A percentile compares a stretch with the other conserved stretches of the same genome.
Conservation (phyloP, 495 filamentous ascomycete genomes). For the Aspergillus heteromorphus region DNA sequence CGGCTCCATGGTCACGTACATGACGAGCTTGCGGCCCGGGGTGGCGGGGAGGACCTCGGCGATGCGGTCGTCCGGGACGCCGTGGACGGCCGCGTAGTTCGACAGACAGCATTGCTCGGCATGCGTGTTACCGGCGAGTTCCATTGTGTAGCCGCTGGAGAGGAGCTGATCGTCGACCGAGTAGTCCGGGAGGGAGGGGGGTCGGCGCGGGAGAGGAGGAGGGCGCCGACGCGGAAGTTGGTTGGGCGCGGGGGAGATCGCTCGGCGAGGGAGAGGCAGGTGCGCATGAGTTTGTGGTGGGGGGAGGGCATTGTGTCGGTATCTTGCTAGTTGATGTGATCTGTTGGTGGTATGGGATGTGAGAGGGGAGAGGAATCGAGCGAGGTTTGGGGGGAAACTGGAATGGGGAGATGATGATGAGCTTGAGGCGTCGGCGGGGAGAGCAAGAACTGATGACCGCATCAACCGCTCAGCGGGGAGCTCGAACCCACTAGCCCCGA, state of each 20-base stretch:
- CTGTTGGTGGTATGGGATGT: background rate
- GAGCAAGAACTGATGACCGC: background rate
- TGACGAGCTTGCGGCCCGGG: slow-evolving; percentile 40
- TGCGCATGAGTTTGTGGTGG: slow-evolving; percentile 63
- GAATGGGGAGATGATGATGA: background rate
- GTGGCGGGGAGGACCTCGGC: slow-evolving; percentile 47
- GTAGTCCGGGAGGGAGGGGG: slow-evolving; percentile 18
- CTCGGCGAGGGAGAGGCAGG: slow-evolving; percentile 67
- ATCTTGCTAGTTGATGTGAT: no score
- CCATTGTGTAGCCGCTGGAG: slow-evolving; percentile 84
- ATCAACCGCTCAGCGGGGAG: background rate
- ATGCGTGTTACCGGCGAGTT: slow-evolving; percentile 89
- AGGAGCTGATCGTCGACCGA: slow-evolving; percentile 56
- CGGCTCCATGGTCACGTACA: slow-evolving; percentile 96
- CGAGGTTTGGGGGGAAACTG: background rate
- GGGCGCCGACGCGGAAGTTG: slow-evolving; percentile 88
- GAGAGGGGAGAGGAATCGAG: background rate
- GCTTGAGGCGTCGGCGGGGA: background rate
- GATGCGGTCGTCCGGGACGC: slow-evolving; percentile 51
- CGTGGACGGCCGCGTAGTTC: slow-evolving; percentile 58
- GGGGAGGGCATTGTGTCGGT: slow-evolving; percentile 23
- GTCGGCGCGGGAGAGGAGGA: slow-evolving; percentile 57
- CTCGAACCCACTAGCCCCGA: slow-evolving; percentile 1
- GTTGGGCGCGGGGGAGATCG: slow-evolving; percentile 78
- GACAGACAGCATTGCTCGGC: slow-evolving; percentile 87